Conservation (phyloP, 164 flowering plant genomes). For the Piper betle region DNA sequence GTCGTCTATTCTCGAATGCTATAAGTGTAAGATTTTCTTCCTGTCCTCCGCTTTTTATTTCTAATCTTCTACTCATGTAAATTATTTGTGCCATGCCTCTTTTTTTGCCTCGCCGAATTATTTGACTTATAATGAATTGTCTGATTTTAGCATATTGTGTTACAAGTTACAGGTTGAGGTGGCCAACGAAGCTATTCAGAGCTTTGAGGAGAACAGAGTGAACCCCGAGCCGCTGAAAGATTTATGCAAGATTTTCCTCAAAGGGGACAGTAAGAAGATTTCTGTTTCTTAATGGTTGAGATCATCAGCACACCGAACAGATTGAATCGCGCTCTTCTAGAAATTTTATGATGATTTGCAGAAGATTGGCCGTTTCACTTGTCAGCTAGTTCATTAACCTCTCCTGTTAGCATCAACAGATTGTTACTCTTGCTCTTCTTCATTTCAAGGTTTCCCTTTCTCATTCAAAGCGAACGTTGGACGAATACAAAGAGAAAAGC, state of each 20-base stretch:
- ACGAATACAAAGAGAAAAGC: too few species aligned
- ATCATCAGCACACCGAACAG: too few species aligned
- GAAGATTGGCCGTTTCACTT: too few species aligned
- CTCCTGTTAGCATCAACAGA: too few species aligned
- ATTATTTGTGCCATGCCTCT: too few species aligned
- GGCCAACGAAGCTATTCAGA: slow-evolving; percentile 1
- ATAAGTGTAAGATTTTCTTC: slow-evolving; percentile 4
- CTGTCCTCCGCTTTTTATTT: not conserved
- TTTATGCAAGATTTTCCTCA: not conserved
- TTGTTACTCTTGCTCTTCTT: too few species aligned
- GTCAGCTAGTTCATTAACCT: too few species aligned
- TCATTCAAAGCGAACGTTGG: too few species aligned
- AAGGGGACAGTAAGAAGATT: not conserved
- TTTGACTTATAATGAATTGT: not conserved
- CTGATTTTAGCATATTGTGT: not conserved
- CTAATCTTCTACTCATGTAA: too few species aligned
- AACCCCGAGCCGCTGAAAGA: not conserved
- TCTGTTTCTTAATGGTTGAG: not conserved
- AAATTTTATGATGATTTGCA: too few species aligned
- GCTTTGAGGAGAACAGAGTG: not conserved
- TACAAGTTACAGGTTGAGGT: not conserved
- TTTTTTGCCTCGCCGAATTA: not conserved
- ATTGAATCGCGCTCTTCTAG: not conserved
- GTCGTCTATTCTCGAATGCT: slow-evolving; percentile 1
- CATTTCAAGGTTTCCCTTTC: too few species aligned